Evolutionary conservation across 2,329 filamentous ascomycete genomes (phyloP), one percentile per base, ranked within the genome.

Genomic region (Biscogniauxia marginata): DNA sequence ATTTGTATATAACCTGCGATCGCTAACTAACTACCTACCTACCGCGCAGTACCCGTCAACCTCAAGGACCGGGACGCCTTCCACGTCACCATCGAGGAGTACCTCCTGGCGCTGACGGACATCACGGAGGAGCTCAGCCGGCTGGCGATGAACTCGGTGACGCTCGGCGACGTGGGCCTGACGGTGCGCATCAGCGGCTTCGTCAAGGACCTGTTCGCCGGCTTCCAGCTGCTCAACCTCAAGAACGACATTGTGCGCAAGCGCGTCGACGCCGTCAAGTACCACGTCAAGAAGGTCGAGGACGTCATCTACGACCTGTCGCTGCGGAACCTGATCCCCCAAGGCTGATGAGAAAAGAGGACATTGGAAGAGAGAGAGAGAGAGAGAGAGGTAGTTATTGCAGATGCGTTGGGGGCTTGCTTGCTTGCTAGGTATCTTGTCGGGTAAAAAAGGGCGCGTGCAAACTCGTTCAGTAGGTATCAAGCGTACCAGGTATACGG

Each of bases 301-400:
- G 95, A 98, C 70, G 92, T 99, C 11, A 93, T 98, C 50, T 99
- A 99, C 70, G 95, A 99, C 72, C 77, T 99, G 55, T 93, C 90
- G 21, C 77, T 99, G 70, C 84, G 95, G 57, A 93, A 95, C 50
- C 73, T 98, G 69, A 81, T 96, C 49, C 84, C 88, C 46, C 18
- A 79, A 82, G 63, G 13, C 56, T 7, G 65, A 67, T 52, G 54
- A 45, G 34, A 22, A 53, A 16, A 13, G 23, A 11, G 23, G 13
- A 30, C 22, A 46, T 7, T n/a, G n/a, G n/a, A n/a, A n/a, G n/a
- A n/a, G n/a, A n/a, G n/a, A n/a, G n/a, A n/a, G n/a, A n/a, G n/a
- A n/a, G n/a, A n/a, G n/a, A n/a, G n/a, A n/a, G n/a, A n/a, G n/a
- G n/a, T n/a, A n/a, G n/a, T n/a, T n/a, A n/a, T n/a, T n/a, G n/a